phyloP scores from a whole-genome alignment of 2,329 filamentous ascomycete species.

The Beauveria australis region DNA sequence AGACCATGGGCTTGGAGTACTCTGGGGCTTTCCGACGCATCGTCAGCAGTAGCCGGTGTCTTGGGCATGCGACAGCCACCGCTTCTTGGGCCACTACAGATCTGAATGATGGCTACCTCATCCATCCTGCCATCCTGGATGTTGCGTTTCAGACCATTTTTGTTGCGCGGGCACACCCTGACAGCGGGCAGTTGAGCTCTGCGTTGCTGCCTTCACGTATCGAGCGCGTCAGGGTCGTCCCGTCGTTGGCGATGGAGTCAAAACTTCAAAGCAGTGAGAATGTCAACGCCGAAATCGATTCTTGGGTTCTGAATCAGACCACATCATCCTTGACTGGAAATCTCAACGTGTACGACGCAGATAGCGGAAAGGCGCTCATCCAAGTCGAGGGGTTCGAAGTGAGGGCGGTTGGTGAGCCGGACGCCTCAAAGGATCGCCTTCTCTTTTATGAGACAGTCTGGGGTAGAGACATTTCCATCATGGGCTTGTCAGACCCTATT shows the following conservation, averaged over 20 bases:
- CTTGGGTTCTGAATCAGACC: background rate
- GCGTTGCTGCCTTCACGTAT: background rate
- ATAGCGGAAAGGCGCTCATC: background rate
- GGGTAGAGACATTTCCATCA: background rate
- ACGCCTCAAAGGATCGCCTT: background rate
- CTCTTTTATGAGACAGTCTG: background rate
- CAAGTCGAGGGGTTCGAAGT: background rate
- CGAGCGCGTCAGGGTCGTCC: background rate
- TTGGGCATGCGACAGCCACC: background rate
- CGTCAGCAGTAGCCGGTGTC: background rate
- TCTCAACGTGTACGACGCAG: background rate
- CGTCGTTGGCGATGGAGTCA: background rate
- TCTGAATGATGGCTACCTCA: constrained; percentile 9
- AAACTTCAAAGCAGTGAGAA: no score
- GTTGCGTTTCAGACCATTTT: constrained; percentile 23
- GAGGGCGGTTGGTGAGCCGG: background rate
- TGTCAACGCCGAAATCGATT: background rate
- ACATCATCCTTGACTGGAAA: background rate
- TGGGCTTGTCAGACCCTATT: background rate
- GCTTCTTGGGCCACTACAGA: background rate
- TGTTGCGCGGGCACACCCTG: background rate
- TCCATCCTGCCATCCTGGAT: constrained; percentile 28
- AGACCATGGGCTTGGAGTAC: constrained; percentile 9
- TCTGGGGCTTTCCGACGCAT: background rate
- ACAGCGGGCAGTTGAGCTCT: background rate